Percentiles rank a stretch among this genome's conserved stretches.
phyloP scores from a whole-genome alignment of 805 yeast species.

The Phaffomyces thermotolerans region DNA sequence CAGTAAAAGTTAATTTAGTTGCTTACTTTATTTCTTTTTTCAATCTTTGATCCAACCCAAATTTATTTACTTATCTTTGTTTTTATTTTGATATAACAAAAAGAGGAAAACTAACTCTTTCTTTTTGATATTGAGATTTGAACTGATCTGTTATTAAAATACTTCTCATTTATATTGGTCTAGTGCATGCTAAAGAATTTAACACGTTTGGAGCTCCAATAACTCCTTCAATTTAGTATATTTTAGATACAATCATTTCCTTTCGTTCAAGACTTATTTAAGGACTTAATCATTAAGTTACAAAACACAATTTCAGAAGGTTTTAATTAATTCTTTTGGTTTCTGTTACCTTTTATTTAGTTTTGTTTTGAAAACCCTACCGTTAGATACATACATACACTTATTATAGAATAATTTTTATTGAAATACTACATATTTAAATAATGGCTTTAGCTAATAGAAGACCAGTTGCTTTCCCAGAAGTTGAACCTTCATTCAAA shows the following conservation, averaged over 20 bases:
- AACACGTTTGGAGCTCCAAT: conserved; percentile 1
- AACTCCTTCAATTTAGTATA: conserved; percentile 1
- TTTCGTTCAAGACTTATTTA: too few relatives aligned
- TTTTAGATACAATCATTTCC: neutral
- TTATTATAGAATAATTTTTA: too few relatives aligned
- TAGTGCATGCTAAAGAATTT: conserved; percentile 4
- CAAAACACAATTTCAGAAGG: conserved; percentile 12
- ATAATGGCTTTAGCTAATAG: conserved; percentile 60
- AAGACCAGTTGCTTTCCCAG: conserved; percentile 52
- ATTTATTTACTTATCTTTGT: too few relatives aligned
- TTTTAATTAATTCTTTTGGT: conserved; percentile 23
- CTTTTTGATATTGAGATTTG: too few relatives aligned
- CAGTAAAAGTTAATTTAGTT: neutral
- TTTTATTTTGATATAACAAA: too few relatives aligned
- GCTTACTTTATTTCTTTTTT: neutral
- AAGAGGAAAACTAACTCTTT: too few relatives aligned
- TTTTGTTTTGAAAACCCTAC: neutral
- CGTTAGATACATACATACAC: neutral
- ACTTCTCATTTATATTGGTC: neutral
- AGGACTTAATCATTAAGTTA: too few relatives aligned
- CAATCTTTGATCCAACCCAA: neutral
- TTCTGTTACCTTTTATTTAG: neutral
- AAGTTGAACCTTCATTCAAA: conserved; percentile 26
- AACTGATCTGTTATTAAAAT: neutral
- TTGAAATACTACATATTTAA: neutral